These are phyloP conservation scores for Pseudopithomyces chartarum DNA, from an alignment of 2,329 filamentous ascomycete genomes.

Conservation along the genomic window DNA sequence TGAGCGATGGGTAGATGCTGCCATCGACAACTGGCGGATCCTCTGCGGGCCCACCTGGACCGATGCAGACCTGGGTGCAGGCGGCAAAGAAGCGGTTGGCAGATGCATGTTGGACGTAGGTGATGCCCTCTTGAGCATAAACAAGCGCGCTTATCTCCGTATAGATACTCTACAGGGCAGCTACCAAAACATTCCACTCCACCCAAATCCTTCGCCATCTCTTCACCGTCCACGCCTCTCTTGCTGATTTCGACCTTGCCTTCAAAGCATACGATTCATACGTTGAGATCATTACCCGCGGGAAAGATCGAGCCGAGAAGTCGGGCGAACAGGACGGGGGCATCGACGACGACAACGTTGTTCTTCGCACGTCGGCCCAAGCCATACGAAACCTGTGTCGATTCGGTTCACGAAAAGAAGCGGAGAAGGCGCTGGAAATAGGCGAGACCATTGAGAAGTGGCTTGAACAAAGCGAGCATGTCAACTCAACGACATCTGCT, in stretches of 20 bases:
- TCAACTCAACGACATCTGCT: constrained; percentile 26
- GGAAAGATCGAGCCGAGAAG: constrained; percentile 82
- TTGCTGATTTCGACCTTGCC: constrained; percentile 91
- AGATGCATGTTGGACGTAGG: constrained; percentile 73
- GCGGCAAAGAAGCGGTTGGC: constrained; percentile 76
- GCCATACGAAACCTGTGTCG: constrained; percentile 81
- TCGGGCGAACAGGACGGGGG: constrained; percentile 68
- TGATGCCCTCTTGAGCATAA: background rate
- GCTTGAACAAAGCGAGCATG: constrained; percentile 62
- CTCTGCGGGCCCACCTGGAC: constrained; percentile 80
- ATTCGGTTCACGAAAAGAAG: constrained; percentile 75
- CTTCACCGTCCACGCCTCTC: constrained; percentile 82
- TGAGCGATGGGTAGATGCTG: constrained; percentile 78
- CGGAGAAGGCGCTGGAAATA: constrained; percentile 77
- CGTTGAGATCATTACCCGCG: constrained; percentile 82
- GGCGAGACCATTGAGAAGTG: constrained; percentile 74
- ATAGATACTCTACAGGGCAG: constrained; percentile 83
- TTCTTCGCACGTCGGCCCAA: constrained; percentile 78
- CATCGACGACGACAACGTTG: constrained; percentile 77
- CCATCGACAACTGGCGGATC: constrained; percentile 83
- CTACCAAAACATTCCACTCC: constrained; percentile 94
- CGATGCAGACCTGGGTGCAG: constrained; percentile 79
- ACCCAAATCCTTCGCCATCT: constrained; percentile 84
- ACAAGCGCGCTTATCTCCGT: background rate
- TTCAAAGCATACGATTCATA: constrained; percentile 93